These are phyloP conservation scores for Rhodamnia rubescens DNA, from an alignment of 345 rosid species.

Conservation along the genomic window DNA sequence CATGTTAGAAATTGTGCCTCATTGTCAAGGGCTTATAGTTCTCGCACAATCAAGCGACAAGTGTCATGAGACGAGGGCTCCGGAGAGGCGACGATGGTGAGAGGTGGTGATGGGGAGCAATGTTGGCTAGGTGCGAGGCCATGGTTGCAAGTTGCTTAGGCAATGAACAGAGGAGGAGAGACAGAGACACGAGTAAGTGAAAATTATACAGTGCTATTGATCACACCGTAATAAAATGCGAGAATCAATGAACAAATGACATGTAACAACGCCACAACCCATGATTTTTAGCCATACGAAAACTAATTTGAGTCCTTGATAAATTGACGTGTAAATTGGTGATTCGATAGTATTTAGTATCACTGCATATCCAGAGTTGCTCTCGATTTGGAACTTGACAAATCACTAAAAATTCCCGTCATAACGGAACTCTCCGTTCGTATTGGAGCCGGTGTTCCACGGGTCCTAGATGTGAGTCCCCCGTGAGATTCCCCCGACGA, in stretches of 20 bases:
- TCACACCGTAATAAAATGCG: neutral
- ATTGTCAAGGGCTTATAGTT: too few species aligned
- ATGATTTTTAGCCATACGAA: too few species aligned
- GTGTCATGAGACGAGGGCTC: neutral
- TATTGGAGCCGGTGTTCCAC: neutral
- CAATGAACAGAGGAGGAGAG: too few species aligned
- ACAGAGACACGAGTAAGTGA: neutral
- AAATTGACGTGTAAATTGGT: too few species aligned
- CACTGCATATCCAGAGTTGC: neutral
- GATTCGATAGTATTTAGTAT: neutral
- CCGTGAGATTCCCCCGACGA: too few species aligned
- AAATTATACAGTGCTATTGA: neutral
- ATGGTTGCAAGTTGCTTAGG: neutral
- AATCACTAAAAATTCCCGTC: neutral
- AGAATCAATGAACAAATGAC: neutral
- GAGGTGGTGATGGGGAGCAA: neutral
- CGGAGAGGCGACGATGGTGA: neutral
- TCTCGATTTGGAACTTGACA: neutral
- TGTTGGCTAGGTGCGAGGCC: neutral
- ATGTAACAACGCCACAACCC: too few species aligned
- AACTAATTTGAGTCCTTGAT: too few species aligned
- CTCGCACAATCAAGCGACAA: neutral
- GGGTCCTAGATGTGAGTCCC: too few species aligned
- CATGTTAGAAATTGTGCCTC: too few species aligned
- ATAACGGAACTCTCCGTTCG: neutral